Evolutionary conservation across 78 protist species (phyloP).

Genomic region (Chrysochromulina parva): DNA sequence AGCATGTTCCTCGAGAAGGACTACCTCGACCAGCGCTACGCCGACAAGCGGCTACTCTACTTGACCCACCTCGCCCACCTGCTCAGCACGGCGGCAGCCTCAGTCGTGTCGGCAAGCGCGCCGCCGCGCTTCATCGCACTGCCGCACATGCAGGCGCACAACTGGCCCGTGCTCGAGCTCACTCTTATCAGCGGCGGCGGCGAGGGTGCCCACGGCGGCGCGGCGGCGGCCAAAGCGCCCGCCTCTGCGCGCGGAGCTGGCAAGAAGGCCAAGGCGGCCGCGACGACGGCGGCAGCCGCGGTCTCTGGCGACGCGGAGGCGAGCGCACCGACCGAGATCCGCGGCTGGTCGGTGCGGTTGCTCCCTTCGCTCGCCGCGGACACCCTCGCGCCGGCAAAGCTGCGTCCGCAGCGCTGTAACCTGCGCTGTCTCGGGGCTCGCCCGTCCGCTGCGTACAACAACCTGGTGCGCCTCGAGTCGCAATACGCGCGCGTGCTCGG

Average conservation of each 20-base stretch:
- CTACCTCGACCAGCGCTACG: constrained; percentile 27
- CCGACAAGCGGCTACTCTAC: constrained; percentile 33
- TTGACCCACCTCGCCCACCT: constrained; percentile 18
- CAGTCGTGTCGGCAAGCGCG: no score
- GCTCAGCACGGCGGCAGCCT: neutral
- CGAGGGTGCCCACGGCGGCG: no score
- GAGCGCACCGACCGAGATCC: neutral
- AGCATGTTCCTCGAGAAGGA: neutral
- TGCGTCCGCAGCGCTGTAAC: neutral
- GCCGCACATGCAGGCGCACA: neutral
- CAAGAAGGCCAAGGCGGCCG: no score
- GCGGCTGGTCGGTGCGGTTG: neutral
- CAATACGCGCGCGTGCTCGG: neutral
- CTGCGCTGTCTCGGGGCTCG: neutral
- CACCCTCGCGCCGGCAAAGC: neutral
- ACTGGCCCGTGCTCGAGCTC: neutral
- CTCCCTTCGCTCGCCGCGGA: neutral
- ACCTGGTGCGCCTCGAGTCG: neutral
- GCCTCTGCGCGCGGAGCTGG: no score
- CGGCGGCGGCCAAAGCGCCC: no score
- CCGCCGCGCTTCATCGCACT: neutral
- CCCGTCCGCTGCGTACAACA: neutral
- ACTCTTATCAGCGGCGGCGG: neutral
- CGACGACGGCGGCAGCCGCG: no score
- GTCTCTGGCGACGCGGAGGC: no score